Conservation (phyloP, 192 early-diverging fungal species). For the Coemansia sp. region DNA sequence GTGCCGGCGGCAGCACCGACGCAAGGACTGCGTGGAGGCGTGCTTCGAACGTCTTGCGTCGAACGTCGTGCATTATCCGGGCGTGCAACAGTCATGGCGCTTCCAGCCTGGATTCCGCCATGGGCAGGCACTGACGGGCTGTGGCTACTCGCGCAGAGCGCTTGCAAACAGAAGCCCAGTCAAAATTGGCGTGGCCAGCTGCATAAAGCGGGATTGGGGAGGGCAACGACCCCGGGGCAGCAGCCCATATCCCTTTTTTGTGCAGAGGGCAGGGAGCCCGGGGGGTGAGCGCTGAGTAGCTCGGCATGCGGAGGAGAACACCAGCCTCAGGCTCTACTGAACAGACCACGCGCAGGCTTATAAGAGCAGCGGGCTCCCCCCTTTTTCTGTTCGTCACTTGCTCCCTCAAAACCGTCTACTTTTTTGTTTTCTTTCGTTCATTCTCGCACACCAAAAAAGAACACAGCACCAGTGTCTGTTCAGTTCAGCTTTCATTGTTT, state of each 20-base stretch:
- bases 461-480: background rate
- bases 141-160: background rate
- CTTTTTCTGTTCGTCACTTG: slow-evolving; percentile 1
- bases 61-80: no score
- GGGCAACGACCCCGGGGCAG: background rate
- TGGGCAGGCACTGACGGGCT: no score
- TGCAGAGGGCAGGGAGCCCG: slow-evolving; percentile 5
- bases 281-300: slow-evolving; percentile 12
- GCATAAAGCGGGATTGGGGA: background rate
- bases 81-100: no score
- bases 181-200: background rate
- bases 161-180: background rate
- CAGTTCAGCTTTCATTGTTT: background rate
- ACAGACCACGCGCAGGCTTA: slow-evolving; percentile 8
- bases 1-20: no score
- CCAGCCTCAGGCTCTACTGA: slow-evolving; percentile 24
- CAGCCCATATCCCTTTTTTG: slow-evolving; percentile 8
- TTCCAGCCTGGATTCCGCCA: no score
- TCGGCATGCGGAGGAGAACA: slow-evolving; percentile 21
- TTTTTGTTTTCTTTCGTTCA: slow-evolving; percentile 4
- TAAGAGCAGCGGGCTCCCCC: slow-evolving; percentile 12
- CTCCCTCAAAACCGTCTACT: background rate
- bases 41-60: no score
- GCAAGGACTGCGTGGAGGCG: no score
- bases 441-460: slow-evolving; percentile 4